phyloP scores from a whole-genome alignment of 129 eudicot genomes.

The Erigeron canadensis region DNA sequence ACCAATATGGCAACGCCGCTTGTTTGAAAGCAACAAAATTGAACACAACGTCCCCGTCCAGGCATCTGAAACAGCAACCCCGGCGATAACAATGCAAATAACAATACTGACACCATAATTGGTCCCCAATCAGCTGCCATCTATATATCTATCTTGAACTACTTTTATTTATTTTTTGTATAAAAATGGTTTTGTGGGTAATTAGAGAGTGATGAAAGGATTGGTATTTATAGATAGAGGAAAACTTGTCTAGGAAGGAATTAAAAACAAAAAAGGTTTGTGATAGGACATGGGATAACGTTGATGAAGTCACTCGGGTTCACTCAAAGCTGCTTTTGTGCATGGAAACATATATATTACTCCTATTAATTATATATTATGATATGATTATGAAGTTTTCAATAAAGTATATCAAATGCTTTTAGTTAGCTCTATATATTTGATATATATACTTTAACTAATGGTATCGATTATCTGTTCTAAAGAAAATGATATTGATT shows the following conservation, averaged over 20 bases:
- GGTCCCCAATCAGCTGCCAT: constrained; percentile 58
- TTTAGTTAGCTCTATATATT: background rate
- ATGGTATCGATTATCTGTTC: too few relatives aligned
- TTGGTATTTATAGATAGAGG: constrained; percentile 20
- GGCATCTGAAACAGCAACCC: constrained; percentile 70
- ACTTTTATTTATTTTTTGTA: background rate
- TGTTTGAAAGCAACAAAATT: constrained; percentile 58
- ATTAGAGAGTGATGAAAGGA: background rate
- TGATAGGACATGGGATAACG: constrained; percentile 10
- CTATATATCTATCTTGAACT: constrained; percentile 16
- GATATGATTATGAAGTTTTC: background rate
- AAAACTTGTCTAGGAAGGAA: constrained; percentile 31
- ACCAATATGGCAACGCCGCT: constrained; percentile 51
- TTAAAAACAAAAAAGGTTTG: constrained; percentile 8
- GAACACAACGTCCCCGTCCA: constrained; percentile 45
- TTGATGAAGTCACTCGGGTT: constrained; percentile 19
- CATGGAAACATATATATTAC: background rate
- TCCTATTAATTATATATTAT: too few relatives aligned
- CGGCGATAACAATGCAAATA: constrained; percentile 61
- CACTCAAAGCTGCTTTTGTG: constrained; percentile 3
- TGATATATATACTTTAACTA: too few relatives aligned
- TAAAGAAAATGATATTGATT: too few relatives aligned
- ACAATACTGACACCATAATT: constrained; percentile 45
- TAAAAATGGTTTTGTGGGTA: background rate
- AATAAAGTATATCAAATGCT: background rate